Evolutionary conservation across 1,284 basidiomycete genomes (phyloP), one percentile per base, ranked within the genome.

Genomic region (Gymnopus androsaceus): DNA sequence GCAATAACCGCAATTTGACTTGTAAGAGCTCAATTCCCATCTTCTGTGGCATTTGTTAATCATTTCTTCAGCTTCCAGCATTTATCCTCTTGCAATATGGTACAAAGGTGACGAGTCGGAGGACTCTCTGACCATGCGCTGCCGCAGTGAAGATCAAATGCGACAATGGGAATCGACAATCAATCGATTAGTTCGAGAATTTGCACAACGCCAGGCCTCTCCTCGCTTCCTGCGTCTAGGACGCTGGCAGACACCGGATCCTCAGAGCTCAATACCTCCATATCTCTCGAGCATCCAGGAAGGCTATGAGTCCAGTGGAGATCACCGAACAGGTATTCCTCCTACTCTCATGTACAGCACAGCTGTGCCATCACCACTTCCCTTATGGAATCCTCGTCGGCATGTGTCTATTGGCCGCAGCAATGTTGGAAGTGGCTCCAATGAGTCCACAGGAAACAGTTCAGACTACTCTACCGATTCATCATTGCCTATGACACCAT

Each of bases 51-150:
- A n/a, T n/a, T n/a, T 23, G 12, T 47, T 54, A 27, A 46, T 59
- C 44, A 46, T 14, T 47, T 55, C 54, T 47, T 27, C 49, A 81
- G 80, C 72, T 36, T 72, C 78, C 45, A 73, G 75, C 23, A 71
- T 72, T 31, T 87, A 88, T 65, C 83, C 85, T 9, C 78, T 98
- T 53, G 88, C 92, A 47, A 91, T 97, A 1, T 95, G 88, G 83
- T 97, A 95, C 95, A 86, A 90, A 66, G 94, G 94, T 66, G 90
- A 92, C 62, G 92, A 94, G 62, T 74, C 92, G 46, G 97, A 99
- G 69, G 95, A 86, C 64, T 98, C n/a, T n/a, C n/a, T 99, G 72
- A 92, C 94, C 42, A 83, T 99, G 58, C 90, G 92, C 53, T 98
- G 96, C 71, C 85, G 92, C 54, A 88, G 88, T 21, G 94, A 98